Evolutionary conservation across 2,329 filamentous ascomycete species (phyloP), one percentile per base, ranked within the genome.

Genomic region (Capronia americana): DNA sequence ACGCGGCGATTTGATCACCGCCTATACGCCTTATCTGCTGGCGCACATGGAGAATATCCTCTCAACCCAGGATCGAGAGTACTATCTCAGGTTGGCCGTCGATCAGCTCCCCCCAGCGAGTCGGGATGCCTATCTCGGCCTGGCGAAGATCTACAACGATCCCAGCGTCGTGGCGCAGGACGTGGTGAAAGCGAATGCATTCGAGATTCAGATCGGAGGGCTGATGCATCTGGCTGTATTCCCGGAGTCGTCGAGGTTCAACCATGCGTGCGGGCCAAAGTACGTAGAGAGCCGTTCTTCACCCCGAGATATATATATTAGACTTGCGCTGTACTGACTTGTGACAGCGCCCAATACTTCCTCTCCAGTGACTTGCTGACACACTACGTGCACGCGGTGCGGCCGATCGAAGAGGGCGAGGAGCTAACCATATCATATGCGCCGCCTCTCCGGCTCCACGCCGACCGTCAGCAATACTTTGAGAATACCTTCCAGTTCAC

Each of bases 401-500:
- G 89, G 70, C 85, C 92, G 63, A 97, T 99, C 67, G 86, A 89
- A 6, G 82, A 90, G 0, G 94, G 93, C 4, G 93, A 99, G 67
- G 95, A 99, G 77, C 96, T 99, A 65, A 98, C 95, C 0, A 94
- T 99, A 0, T 93, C 90, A 0, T 99, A 99, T 74, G 48, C 65
- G 24, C 59, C 65, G 26, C 69, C 69, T 11, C 53, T 68, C 17
- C 53, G 32, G 4, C 55, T 63, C 2, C 53, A 57, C 55, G 28
- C 44, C 10, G 51, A 60, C 10, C 68, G 69, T 0, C 63, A 67
- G 28, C 4, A 51, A 5, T 68, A 71, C 30, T 56, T 71, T 7
- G 23, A 53, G 4, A 44, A 60, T 4, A 54, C 63, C 12, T 71
- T 71, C 59, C 64, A 67, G 8, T 71, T 71, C 59, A 61, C 55